Percentiles rank a stretch among this genome's conserved stretches.
Conservation (phyloP, 495 filamentous ascomycete genomes). For the Niebla homalea region DNA sequence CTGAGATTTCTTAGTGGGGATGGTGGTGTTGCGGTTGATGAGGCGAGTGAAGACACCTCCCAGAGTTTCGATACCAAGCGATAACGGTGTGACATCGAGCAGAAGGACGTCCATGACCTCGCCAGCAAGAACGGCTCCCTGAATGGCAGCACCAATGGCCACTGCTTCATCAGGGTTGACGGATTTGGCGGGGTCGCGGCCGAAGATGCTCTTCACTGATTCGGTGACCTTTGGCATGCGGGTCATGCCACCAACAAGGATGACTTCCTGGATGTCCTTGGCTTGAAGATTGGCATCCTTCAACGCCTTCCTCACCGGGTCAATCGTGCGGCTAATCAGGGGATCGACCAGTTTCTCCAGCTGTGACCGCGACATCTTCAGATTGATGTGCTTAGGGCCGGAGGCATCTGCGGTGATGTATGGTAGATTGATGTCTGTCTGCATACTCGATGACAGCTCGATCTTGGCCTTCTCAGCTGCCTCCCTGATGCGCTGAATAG, state of each 20-base stretch:
- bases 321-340: conserved; percentile 70
- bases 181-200: conserved; percentile 94
- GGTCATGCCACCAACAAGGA: conserved; percentile 98
- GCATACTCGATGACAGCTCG: conserved; percentile 88
- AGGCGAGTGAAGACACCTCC: conserved; percentile 98
- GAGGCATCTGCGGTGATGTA: conserved; percentile 96
- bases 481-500: conserved; percentile 97
- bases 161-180: conserved; percentile 99
- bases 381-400: conserved; percentile 95
- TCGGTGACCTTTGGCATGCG: conserved; percentile 99
- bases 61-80: conserved; percentile 98
- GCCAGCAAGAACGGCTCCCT: conserved; percentile 92
- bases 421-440: conserved; percentile 97
- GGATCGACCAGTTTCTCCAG: conserved; percentile 90
- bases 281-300: conserved; percentile 93
- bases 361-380: conserved; percentile 83
- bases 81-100: conserved; percentile 93
- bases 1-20: conserved; percentile 99
- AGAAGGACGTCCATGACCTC: conserved; percentile 94
- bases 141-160: conserved; percentile 94
- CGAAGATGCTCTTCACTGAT: conserved; percentile 95
- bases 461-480: conserved; percentile 99
- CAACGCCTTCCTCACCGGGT: conserved; percentile 91
- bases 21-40: conserved; percentile 99
- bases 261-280: conserved; percentile 96